Evolutionary conservation across 2,329 filamentous ascomycete species (phyloP).

Genomic region (Cladosporium sp.): DNA sequence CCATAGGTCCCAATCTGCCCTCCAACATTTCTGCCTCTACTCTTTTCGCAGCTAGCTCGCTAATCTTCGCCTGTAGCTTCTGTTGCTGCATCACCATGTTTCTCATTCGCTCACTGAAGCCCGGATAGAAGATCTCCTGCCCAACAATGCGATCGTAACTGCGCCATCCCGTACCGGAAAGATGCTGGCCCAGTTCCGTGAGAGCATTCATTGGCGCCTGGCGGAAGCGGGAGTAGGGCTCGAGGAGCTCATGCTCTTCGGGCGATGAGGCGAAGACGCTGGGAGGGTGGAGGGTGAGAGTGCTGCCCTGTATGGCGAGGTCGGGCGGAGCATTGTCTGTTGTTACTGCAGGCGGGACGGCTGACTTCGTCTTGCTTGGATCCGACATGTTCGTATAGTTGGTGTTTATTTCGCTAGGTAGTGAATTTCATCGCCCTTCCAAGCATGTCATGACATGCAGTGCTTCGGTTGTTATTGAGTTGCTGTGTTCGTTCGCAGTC

Average conservation of each 20-base stretch:
- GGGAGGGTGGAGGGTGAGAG: conserved; percentile 41
- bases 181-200: conserved; percentile 86
- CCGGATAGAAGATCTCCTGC: conserved; percentile 86
- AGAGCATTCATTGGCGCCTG: conserved; percentile 71
- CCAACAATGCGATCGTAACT: conserved; percentile 88
- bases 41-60: conserved; percentile 68
- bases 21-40: conserved; percentile 72
- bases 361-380: not conserved
- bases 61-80: conserved; percentile 68
- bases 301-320: conserved; percentile 42
- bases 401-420: too few relatives aligned
- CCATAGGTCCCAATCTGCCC: conserved; percentile 56
- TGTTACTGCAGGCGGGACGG: not conserved
- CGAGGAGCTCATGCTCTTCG: conserved; percentile 64
- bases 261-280: conserved; percentile 33
- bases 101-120: conserved; percentile 90
- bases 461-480: too few relatives aligned
- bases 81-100: conserved; percentile 67
- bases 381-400: not conserved
- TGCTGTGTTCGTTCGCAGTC: too few relatives aligned
- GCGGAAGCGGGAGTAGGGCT: conserved; percentile 83
- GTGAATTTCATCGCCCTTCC: too few relatives aligned
- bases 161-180: conserved; percentile 91
- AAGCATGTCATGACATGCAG: too few relatives aligned
- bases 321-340: conserved; percentile 32